These are phyloP conservation scores for Monascus purpureus DNA, from an alignment of 495 filamentous ascomycete species.

Conservation along the genomic window DNA sequence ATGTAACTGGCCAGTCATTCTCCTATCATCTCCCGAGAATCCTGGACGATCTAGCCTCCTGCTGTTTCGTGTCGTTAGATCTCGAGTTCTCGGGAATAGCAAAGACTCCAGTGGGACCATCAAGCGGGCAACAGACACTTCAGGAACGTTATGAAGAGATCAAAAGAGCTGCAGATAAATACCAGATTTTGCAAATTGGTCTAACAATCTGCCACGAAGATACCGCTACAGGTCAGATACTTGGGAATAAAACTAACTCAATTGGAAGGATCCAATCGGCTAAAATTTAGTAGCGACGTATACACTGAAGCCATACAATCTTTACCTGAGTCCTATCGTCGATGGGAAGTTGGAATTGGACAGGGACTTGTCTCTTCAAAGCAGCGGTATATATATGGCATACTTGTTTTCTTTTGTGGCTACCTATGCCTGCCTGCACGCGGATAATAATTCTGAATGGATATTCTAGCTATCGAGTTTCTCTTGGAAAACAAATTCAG, in stretches of 20 bases:
- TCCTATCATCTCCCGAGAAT: conserved; percentile 40
- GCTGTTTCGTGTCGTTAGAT: conserved; percentile 58
- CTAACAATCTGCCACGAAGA: conserved; percentile 52
- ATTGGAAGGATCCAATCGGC: too few relatives aligned
- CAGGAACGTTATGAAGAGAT: conserved; percentile 53
- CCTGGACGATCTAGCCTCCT: conserved; percentile 39
- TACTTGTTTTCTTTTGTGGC: too few relatives aligned
- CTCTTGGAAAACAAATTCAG: conserved; percentile 47
- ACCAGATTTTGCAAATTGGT: conserved; percentile 63
- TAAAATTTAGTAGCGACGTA: conserved; percentile 33
- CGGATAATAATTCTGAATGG: conserved; percentile 2
- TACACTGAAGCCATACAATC: conserved; percentile 52
- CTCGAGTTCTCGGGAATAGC: conserved; percentile 65
- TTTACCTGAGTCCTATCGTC: conserved; percentile 44
- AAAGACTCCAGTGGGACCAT: conserved; percentile 11
- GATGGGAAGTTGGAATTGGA: conserved; percentile 37
- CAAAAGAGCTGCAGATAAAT: conserved; percentile 53
- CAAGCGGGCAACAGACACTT: conserved; percentile 24
- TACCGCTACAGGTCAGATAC: conserved; percentile 22
- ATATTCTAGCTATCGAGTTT: conserved; percentile 43
- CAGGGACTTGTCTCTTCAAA: conserved; percentile 39
- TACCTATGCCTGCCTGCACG: not conserved
- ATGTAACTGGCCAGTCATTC: conserved; percentile 44
- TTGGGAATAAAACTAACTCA: too few relatives aligned
- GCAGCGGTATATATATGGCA: conserved; percentile 22